These are phyloP conservation scores for Wickerhamomyces alni DNA, from an alignment of 805 yeast genomes.

Conservation along the genomic window DNA sequence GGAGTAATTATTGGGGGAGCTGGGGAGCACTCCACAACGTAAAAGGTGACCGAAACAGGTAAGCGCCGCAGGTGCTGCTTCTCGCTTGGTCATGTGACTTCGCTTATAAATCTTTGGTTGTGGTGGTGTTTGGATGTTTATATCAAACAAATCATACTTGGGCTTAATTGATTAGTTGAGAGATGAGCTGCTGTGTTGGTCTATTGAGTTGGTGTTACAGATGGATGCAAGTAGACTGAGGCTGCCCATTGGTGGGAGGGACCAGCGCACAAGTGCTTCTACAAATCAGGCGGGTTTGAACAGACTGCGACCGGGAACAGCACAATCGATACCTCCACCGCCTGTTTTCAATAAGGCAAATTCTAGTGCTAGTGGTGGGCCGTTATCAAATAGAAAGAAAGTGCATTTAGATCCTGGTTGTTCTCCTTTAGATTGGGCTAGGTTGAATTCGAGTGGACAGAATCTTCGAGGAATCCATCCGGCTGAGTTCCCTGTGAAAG, in stretches of 20 bases:
- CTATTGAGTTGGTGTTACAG: not conserved
- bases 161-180: no score
- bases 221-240: not conserved
- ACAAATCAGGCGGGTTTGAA: not conserved
- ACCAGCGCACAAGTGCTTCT: no score
- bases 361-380: constrained; percentile 4
- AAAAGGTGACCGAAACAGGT: no score
- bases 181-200: no score
- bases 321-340: not conserved
- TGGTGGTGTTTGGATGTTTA: no score
- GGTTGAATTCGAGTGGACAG: constrained; percentile 39
- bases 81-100: no score
- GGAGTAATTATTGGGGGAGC: no score
- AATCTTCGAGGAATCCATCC: constrained; percentile 50
- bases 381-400: constrained; percentile 33
- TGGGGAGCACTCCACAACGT: no score
- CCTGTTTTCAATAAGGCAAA: constrained; percentile 10
- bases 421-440: constrained; percentile 86
- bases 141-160: no score
- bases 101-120: no score
- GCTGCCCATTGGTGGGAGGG: not conserved
- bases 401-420: constrained; percentile 71
- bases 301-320: no score
- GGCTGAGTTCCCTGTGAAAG: constrained; percentile 48
- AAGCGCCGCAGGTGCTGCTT: no score